Base-by-base conservation (phyloP, 495 filamentous ascomycete genomes). In the Amphirosellinia nigrospora region DNA sequence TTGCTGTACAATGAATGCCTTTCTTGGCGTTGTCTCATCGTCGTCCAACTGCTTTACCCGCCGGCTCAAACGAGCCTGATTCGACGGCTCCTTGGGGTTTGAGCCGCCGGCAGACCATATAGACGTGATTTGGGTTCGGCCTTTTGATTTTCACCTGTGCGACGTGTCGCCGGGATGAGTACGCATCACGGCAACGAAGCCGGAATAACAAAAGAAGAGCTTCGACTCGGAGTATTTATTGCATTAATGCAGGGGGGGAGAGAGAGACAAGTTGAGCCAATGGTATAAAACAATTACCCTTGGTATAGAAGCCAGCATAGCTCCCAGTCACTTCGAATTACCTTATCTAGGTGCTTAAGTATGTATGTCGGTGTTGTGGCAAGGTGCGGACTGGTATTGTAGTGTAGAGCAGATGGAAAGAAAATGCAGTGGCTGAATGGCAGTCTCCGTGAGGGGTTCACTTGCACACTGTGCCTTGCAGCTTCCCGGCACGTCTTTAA, bases 31-130 rank as follows among this genome's bases (percentile, higher is more conserved):
- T 53, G 63, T 65, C 63, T 65, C 63, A 65, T 13, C 32, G 19
- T 34, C 63, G 63, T 65, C 63, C 41, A 38, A 64, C 9, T 53
- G 30, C 45, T 53, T 52, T 65, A 52, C 46, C 63, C 53, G 39
- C 45, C 45, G 30, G 46, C 63, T 65, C 63, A 65, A 65, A 65
- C 63, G 21, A 52, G 63, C 63, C 46, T 65, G 63, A 65, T 65
- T 65, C 63, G 63, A 65, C 63, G 46, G 32, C 63, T 65, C 63
- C 63, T 65, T 52, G 16, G 32, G 30, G 63, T 65, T 65, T 65
- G 63, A 65, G 63, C 55, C 63, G 55, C 52, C 50, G n/a, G 11
- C 50, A 15, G n/a, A n/a, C 19, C 32, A 36, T 10, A 10, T 36
- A 10, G 28, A 58, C 55, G 7, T 58, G 32, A 28, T 26, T 52